These are phyloP conservation scores for Fraxinus quadrangulata DNA, from an alignment of 257 asterid genomes.

Conservation along the genomic window DNA sequence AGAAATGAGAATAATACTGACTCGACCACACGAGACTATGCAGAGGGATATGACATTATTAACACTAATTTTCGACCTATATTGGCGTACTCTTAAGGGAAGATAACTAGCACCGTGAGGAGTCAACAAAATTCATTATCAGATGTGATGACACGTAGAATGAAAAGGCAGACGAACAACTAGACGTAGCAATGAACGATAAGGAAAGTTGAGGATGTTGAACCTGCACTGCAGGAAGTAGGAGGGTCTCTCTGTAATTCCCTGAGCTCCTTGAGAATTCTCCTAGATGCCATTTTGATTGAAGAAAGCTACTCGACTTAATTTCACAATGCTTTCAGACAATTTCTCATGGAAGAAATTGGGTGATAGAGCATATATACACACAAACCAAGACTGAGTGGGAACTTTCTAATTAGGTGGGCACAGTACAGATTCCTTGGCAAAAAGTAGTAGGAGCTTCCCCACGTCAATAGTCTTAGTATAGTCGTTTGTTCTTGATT, in stretches of 20 bases:
- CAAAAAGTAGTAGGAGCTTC: constrained; percentile 18
- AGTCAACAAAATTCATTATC: no score
- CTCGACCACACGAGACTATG: neutral
- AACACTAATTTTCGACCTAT: neutral
- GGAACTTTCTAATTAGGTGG: constrained; percentile 22
- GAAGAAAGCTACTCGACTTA: neutral
- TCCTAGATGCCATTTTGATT: constrained; percentile 71
- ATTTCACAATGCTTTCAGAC: neutral
- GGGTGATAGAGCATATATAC: constrained; percentile 34
- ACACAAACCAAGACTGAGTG: neutral
- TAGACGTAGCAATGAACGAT: neutral
- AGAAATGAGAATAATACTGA: neutral
- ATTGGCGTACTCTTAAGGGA: neutral
- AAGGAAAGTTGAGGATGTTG: neutral
- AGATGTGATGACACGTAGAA: no score
- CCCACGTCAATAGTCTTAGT: neutral
- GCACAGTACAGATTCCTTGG: constrained; percentile 48
- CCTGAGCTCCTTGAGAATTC: constrained; percentile 80
- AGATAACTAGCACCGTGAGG: no score
- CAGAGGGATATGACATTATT: neutral
- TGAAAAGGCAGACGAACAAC: no score
- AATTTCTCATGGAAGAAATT: neutral
- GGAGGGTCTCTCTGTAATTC: constrained; percentile 95
- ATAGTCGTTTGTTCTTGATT: no score
- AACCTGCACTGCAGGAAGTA: constrained; percentile 93